Base-by-base conservation (phyloP, 106 monocot genomes). In the Dendrobium huoshanense region DNA sequence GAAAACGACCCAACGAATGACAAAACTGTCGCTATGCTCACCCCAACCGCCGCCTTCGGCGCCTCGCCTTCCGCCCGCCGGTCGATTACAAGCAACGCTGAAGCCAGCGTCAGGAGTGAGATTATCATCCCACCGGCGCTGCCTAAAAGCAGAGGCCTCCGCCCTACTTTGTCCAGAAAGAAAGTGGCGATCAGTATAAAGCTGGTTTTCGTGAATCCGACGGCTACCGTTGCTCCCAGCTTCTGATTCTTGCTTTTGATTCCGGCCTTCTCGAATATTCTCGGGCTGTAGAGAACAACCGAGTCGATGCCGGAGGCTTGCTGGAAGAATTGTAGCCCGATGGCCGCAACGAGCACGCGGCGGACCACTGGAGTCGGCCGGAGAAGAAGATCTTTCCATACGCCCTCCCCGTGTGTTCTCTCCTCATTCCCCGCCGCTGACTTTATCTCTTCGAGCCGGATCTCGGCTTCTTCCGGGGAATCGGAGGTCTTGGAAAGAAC, bases 291-390 rank as follows among this genome's bases (percentile, higher is more conserved):
- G 9, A 95, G 83, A 1, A 95, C 95, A 19, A 95, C 89, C 20
- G 92, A 91, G 54, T 95, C 95, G 78, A 95, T 92, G 33, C 92
- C 95, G 25, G 92, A 89, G 4, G 89, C 89, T 54, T 95, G 92
- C 67, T 92, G 92, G 86, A 95, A 91, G 89, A 95, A 95, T 9
- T 95, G 95, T 0, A 95, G 84, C 2, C 87, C 91, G 44, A 95
- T 48, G 29, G 81, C 88, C 7, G 89, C 85, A 61, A 92, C 80
- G 19, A 95, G 82, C 0, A 92, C 77, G 5, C 89, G 86, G 2
- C 92, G 88, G 4, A 92, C 89, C 7, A 87, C 4, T 2, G 92
- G 89, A 4, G 95, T 92, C n/a, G 89, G 95, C 0, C 37, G 54
- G 55, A 95, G 45, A 5, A 92, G 75, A 24, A 95, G 83, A 49